Conservation (phyloP, 768 basidiomycete genomes). For the Phlebiopsis gigantea region DNA sequence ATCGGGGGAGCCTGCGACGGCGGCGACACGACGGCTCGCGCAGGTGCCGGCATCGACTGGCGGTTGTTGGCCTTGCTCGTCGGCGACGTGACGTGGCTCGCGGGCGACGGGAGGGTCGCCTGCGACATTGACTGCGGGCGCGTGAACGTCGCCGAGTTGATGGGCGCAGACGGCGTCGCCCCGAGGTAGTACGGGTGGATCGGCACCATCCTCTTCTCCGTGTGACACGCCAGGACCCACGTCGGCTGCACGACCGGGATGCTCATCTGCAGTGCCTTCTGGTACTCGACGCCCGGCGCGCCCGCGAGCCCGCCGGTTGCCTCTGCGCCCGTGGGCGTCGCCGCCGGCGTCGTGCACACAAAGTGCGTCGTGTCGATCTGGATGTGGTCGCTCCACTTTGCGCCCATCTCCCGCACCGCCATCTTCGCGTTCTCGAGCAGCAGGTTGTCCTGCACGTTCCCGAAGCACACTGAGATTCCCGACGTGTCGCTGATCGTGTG, state of each 20-base stretch:
- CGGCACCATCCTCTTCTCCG: conserved; percentile 86
- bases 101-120: conserved; percentile 44
- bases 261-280: conserved; percentile 89
- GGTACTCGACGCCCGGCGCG: conserved; percentile 83
- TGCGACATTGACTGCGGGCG: conserved; percentile 79
- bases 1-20: conserved; percentile 21
- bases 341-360: conserved; percentile 87
- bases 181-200: conserved; percentile 83
- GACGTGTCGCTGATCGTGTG: conserved; percentile 96
- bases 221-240: conserved; percentile 88
- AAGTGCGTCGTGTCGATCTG: conserved; percentile 99
- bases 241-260: conserved; percentile 94
- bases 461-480: conserved; percentile 93
- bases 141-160: conserved; percentile 32
- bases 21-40: conserved; percentile 40
- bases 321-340: conserved; percentile 53
- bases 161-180: conserved; percentile 45
- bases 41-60: conserved; percentile 62
- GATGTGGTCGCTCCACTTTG: conserved; percentile 87
- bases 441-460: conserved; percentile 73
- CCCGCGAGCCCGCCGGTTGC: conserved; percentile 45
- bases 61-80: conserved; percentile 41
- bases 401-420: conserved; percentile 80
- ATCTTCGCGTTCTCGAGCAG: conserved; percentile 77
- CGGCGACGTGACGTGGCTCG: conserved; percentile 25